phyloP scores from a whole-genome alignment of 306 rosid genomes.

The Prinsepia uniflora region DNA sequence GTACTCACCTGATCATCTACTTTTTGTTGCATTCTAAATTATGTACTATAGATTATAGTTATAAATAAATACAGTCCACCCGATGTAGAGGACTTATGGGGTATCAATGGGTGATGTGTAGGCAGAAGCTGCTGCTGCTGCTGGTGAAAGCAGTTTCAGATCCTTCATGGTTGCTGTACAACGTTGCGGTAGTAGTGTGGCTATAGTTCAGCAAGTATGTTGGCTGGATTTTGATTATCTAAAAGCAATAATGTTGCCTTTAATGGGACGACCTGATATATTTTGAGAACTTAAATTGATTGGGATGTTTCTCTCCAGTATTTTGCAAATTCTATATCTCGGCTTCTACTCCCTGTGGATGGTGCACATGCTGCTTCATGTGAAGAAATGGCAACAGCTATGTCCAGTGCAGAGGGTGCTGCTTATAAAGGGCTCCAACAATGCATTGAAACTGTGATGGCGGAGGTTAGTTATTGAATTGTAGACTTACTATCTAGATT shows the following conservation, averaged over 20 bases:
- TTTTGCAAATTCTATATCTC: constrained; percentile 89
- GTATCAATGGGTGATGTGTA: constrained; percentile 40
- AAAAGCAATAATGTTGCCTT: constrained; percentile 16
- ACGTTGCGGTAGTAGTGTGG: constrained; percentile 99
- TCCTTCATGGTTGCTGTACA: constrained; percentile 99
- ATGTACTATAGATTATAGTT: not conserved
- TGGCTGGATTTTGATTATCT: constrained; percentile 21
- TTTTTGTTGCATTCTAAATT: constrained; percentile 27
- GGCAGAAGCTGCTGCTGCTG: constrained; percentile 99
- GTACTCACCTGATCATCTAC: constrained; percentile 44
- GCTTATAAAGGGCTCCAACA: constrained; percentile 94
- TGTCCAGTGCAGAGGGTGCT: constrained; percentile 99
- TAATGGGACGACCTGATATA: constrained; percentile 10
- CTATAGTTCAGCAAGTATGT: constrained; percentile 93
- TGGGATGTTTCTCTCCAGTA: constrained; percentile 49
- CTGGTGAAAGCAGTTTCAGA: constrained; percentile 99
- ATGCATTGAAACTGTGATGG: constrained; percentile 99
- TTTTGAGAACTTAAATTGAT: constrained; percentile 25
- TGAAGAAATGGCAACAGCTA: constrained; percentile 96
- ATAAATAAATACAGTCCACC: constrained; percentile 23
- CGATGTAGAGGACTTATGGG: constrained; percentile 18
- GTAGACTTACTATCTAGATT: not conserved
- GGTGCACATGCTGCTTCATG: constrained; percentile 99
- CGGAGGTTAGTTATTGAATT: constrained; percentile 65
- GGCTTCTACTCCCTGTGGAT: constrained; percentile 96